Conservation (phyloP, 163 green algal species). For the Coccomyxa subellipsoidea region DNA sequence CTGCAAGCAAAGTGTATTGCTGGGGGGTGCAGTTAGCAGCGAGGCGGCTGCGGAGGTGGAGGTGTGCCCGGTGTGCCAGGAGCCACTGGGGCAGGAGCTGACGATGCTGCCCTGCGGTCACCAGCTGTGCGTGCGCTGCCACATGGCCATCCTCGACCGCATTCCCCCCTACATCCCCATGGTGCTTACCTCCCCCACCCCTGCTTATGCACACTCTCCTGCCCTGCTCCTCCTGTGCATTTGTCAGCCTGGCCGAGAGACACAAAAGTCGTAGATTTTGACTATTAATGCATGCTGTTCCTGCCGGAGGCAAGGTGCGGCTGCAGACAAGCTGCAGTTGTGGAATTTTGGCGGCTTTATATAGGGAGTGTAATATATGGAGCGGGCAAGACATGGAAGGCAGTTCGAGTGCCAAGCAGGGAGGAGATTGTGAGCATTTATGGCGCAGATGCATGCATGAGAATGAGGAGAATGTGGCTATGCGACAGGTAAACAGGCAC, state of each 20-base stretch:
- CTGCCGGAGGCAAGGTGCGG: too few relatives aligned
- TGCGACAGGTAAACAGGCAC: background rate
- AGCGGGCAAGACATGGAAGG: too few relatives aligned
- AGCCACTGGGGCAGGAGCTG: slow-evolving; percentile 46
- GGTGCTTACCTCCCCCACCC: slow-evolving; percentile 1
- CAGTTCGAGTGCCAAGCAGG: too few relatives aligned
- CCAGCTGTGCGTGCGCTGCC: slow-evolving; percentile 68
- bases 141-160: slow-evolving; percentile 44
- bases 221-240: too few relatives aligned
- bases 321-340: too few relatives aligned
- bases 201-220: background rate
- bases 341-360: too few relatives aligned
- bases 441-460: too few relatives aligned
- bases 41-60: slow-evolving; percentile 47
- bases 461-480: background rate
- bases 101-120: slow-evolving; percentile 86
- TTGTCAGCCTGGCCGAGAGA: too few relatives aligned
- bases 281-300: too few relatives aligned
- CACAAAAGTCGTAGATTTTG: too few relatives aligned
- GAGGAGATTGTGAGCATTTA: too few relatives aligned
- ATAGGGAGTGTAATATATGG: too few relatives aligned
- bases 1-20: background rate
- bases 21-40: background rate
- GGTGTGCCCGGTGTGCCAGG: slow-evolving; percentile 78
- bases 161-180: slow-evolving; percentile 15